These are phyloP conservation scores for Graphilbum ipis-grandicollis DNA, from an alignment of 2,329 filamentous ascomycete genomes.

Conservation along the genomic window DNA sequence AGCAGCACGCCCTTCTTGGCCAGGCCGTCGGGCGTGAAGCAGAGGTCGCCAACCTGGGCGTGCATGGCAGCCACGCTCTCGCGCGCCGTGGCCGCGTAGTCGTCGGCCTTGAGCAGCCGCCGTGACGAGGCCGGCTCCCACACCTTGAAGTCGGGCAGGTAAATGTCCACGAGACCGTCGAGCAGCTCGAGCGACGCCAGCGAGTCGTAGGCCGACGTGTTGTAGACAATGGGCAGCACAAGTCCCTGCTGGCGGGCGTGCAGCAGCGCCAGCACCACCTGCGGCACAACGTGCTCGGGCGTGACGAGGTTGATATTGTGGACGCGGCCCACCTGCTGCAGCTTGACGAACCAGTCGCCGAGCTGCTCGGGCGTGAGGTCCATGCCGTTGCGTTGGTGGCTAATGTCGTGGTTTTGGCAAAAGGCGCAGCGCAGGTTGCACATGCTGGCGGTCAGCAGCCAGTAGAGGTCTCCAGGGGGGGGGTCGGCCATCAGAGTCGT, in stretches of 20 bases:
- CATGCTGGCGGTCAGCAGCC: conserved; percentile 9
- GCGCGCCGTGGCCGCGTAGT: conserved; percentile 54
- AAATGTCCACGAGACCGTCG: conserved; percentile 69
- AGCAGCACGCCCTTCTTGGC: conserved; percentile 63
- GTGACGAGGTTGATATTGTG: conserved; percentile 85
- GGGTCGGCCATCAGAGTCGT: conserved; percentile 25
- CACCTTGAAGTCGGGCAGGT: conserved; percentile 78
- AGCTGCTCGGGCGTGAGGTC: conserved; percentile 64
- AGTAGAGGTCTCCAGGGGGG: background rate
- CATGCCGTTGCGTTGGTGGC: conserved; percentile 66
- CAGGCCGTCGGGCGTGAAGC: conserved; percentile 66
- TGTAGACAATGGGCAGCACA: conserved; percentile 62
- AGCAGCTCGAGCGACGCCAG: conserved; percentile 53
- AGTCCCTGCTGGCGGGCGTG: conserved; percentile 54
- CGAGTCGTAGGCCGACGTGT: conserved; percentile 69
- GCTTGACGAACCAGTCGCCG: conserved; percentile 63
- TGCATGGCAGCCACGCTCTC: conserved; percentile 73
- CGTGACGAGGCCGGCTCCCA: conserved; percentile 51
- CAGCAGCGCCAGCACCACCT: conserved; percentile 62
- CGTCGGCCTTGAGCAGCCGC: conserved; percentile 59
- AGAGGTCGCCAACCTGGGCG: conserved; percentile 63
- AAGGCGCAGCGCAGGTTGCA: conserved; percentile 59
- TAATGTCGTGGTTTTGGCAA: conserved; percentile 72
- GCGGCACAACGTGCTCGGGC: conserved; percentile 73
- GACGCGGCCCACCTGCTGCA: conserved; percentile 63